Base-by-base conservation (phyloP, 305 asterid genomes). In the Plantago coronopus region DNA sequence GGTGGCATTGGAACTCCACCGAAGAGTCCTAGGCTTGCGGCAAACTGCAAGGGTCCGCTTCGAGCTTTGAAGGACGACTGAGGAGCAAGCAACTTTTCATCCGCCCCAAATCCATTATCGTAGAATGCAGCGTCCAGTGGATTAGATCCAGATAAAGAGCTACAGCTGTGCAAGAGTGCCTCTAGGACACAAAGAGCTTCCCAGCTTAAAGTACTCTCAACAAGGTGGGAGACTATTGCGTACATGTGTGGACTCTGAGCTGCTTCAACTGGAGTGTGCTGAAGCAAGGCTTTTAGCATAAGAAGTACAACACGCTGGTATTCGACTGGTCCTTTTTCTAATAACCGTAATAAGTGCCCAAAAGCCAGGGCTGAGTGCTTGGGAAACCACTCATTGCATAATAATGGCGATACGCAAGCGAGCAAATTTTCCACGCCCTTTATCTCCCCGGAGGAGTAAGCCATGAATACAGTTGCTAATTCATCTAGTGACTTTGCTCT, bases 201-300 rank as follows among this genome's bases (percentile, higher is more conserved):
- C 96, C 95, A 87, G 80, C 96, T 87, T 55, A 94, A 74, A 20
- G 97, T 88, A 65, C 99, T 90, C 76, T 94, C 99, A 12, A 94
- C 97, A 48, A 94, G 85, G 69, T 90, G 99, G 49, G 99, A 94
- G 38, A 94, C 99, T 11, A 94, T 82, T 17, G 96, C 96, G 43
- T 87, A 94, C 99, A 94, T 94, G 60, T 94, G 97, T 12, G 97
- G 99, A 59, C 96, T 90, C 79, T 90, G 99, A 50, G 97, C 82
- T 1, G 99, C 87, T 67, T 94, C 96, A 68, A 90, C 95, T 3
- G 96, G 95, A 20, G 99, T 94, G 64, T 90, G 99, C 77, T 94
- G 99, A 65, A 94, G 97, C 69, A 94, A 69, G 13, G 99, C 99
- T 74, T 93, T 94, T 40, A 94, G 78, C 83, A 88, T 85, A 16